Conservation (phyloP, 768 basidiomycete species). For the Gloeophyllum trabeum region DNA sequence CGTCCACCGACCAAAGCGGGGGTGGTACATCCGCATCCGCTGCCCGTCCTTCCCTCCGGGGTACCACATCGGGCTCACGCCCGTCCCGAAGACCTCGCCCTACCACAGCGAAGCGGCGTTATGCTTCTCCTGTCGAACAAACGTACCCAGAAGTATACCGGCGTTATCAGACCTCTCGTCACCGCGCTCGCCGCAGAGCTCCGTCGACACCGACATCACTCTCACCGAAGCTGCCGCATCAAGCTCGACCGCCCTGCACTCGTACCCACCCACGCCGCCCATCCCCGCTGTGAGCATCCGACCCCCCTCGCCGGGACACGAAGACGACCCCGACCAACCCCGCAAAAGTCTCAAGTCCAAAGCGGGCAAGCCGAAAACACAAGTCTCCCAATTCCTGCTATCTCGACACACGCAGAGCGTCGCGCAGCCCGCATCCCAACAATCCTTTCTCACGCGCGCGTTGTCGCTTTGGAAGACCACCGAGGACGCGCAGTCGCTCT, state of each 20-base stretch:
- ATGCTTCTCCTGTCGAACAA: conserved; percentile 23
- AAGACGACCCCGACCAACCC: conserved; percentile 11
- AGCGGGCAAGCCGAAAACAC: conserved; percentile 1
- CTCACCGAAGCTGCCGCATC: conserved; percentile 9
- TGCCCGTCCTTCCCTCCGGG: conserved; percentile 57
- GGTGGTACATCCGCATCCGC: conserved; percentile 78
- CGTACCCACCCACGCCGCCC: conserved; percentile 24
- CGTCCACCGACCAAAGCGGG: conserved; percentile 68
- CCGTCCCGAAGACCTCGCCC: conserved; percentile 18
- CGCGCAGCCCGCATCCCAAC: too few species aligned
- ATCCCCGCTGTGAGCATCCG: conserved; percentile 12
- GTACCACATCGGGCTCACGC: conserved; percentile 22
- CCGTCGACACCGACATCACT: conserved; percentile 5
- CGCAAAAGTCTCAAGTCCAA: not conserved
- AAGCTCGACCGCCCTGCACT: conserved; percentile 21
- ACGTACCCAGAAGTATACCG: conserved; percentile 5
- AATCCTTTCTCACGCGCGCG: conserved; percentile 16
- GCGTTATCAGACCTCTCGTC: not conserved
- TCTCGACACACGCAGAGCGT: conserved; percentile 16
- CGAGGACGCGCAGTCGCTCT: conserved; percentile 44
- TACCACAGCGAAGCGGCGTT: conserved; percentile 21
- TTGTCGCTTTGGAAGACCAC: conserved; percentile 17
- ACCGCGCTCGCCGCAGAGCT: conserved; percentile 2
- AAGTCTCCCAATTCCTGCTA: conserved; percentile 19
- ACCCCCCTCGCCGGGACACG: conserved; percentile 20